Conservation (phyloP, 2,329 filamentous ascomycete species). For the Fusarium tanahbumbuense region DNA sequence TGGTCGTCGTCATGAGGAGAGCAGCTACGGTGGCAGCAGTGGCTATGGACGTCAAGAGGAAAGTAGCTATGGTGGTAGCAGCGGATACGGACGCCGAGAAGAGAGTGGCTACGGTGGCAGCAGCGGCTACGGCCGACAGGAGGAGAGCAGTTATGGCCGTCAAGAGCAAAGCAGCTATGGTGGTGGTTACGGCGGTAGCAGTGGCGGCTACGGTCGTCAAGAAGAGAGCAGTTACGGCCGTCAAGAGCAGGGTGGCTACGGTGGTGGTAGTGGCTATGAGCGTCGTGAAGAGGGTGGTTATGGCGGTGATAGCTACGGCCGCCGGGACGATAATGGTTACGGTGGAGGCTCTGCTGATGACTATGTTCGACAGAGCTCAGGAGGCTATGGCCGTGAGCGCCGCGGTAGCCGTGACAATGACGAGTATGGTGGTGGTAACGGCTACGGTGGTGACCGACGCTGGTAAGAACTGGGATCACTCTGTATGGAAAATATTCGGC, state of each 20-base stretch:
- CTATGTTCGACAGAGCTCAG: conserved; percentile 39
- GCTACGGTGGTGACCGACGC: conserved; percentile 43
- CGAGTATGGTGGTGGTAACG: conserved; percentile 24
- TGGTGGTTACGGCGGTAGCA: conserved; percentile 11
- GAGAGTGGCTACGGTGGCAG: conserved; percentile 29
- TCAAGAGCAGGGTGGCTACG: conserved; percentile 35
- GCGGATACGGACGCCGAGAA: conserved; percentile 20
- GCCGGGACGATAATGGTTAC: conserved; percentile 45
- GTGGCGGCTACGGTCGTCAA: conserved; percentile 37
- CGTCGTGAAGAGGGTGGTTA: conserved; percentile 40
- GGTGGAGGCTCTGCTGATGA: conserved; percentile 44
- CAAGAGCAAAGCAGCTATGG: conserved; percentile 40
- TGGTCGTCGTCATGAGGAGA: conserved; percentile 14
- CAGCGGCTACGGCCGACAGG: conserved; percentile 6
- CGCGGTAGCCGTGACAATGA: conserved; percentile 23
- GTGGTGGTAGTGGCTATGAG: conserved; percentile 33
- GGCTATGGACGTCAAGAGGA: conserved; percentile 12
- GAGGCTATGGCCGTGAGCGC: conserved; percentile 28
- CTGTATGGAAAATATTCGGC: neutral
- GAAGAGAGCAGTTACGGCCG: conserved; percentile 34
- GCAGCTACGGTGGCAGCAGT: conserved; percentile 19
- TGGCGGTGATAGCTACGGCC: conserved; percentile 43
- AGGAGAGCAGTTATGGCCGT: conserved; percentile 30
- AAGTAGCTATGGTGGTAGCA: conserved; percentile 6
- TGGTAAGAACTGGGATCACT: conserved; percentile 30